These are phyloP conservation scores for Uronychia binucleata DNA, from an alignment of 73 alveolate species.

Conservation along the genomic window DNA sequence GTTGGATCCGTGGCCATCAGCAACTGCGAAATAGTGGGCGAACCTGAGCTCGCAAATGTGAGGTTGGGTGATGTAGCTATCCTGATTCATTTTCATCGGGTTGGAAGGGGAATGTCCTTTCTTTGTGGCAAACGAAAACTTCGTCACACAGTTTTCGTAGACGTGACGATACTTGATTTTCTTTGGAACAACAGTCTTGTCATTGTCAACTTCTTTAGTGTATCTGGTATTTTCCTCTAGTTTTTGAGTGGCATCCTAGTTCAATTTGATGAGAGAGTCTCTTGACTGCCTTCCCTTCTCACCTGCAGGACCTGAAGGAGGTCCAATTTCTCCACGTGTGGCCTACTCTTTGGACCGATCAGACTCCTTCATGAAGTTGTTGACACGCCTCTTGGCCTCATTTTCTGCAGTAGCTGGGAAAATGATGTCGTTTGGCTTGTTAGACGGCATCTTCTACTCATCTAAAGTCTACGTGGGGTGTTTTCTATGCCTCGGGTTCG, in stretches of 20 bases:
- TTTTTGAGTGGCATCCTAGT: background rate
- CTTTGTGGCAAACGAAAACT: slow-evolving; percentile 47
- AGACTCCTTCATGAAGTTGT: background rate
- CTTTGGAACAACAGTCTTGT: background rate
- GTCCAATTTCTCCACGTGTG: background rate
- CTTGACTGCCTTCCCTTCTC: background rate
- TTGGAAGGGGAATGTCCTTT: slow-evolving; percentile 30
- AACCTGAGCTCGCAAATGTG: slow-evolving; percentile 15
- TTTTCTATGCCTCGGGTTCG: background rate
- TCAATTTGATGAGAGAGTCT: background rate
- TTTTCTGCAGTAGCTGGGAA: background rate
- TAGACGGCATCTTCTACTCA: background rate
- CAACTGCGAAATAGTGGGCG: slow-evolving; percentile 63
- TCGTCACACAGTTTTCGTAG: slow-evolving; percentile 10
- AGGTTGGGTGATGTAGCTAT: slow-evolving; percentile 35
- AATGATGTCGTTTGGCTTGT: too few relatives aligned
- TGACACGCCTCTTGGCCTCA: background rate
- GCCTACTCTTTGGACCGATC: too few relatives aligned
- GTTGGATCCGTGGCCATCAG: slow-evolving; percentile 80
- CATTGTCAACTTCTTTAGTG: background rate
- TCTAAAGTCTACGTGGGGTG: background rate
- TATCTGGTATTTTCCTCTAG: background rate
- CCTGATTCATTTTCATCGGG: slow-evolving; percentile 38
- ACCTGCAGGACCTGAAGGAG: background rate
- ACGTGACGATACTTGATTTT: background rate